Evolutionary conservation across 78 protist species (phyloP).

Genomic region (Polysphondylium violaceum): DNA sequence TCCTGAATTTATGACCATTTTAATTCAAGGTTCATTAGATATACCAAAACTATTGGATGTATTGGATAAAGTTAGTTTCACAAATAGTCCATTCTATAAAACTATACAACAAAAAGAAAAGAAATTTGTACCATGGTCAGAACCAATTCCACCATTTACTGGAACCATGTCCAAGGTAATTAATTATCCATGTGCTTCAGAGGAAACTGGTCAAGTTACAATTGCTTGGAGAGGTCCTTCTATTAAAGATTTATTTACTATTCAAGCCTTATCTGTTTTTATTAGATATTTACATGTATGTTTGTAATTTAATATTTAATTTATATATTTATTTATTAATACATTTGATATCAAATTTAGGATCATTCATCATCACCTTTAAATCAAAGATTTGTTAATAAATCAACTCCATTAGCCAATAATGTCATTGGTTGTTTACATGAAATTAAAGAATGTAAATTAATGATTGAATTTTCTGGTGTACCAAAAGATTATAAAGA

Average conservation of each 20-base stretch:
- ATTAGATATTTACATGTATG: constrained; percentile 42
- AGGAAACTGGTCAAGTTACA: constrained; percentile 30
- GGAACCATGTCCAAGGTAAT: background rate
- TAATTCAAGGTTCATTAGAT: constrained; percentile 65
- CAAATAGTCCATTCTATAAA: constrained; percentile 37
- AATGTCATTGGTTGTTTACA: constrained; percentile 21
- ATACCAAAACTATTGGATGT: constrained; percentile 8
- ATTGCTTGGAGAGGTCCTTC: constrained; percentile 79
- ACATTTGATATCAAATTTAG: background rate
- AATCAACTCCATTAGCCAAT: constrained; percentile 13
- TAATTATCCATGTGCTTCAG: constrained; percentile 38
- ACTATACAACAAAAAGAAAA: background rate
- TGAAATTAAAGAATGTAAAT: constrained; percentile 59
- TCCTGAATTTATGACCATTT: constrained; percentile 51
- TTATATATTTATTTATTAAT: background rate
- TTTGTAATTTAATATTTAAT: background rate
- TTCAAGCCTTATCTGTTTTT: constrained; percentile 14
- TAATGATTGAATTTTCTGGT: constrained; percentile 58
- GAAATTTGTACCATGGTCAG: constrained; percentile 20
- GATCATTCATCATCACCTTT: constrained; percentile 56
- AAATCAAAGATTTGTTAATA: constrained; percentile 37
- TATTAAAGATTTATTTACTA: constrained; percentile 9
- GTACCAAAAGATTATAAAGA: constrained; percentile 20
- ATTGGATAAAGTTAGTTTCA: background rate
- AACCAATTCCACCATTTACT: constrained; percentile 18